Conservation (phyloP, 768 basidiomycete species). For the Leccinum imitatum region DNA sequence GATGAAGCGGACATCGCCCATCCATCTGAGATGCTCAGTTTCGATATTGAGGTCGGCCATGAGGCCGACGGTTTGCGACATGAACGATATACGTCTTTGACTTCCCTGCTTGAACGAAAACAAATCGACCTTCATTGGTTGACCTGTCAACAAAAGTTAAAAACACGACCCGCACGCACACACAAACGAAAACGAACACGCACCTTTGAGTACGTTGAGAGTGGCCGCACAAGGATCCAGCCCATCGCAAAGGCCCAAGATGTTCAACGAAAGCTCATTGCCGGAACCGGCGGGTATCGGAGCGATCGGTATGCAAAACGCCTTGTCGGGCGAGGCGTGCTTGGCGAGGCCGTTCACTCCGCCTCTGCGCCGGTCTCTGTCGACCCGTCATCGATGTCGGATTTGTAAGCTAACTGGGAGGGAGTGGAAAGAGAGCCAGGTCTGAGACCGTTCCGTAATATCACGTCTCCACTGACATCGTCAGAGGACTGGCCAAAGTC, state of each 20-base stretch:
- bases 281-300: constrained; percentile 84
- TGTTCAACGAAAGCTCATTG: constrained; percentile 72
- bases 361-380: too few relatives aligned
- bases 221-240: constrained; percentile 70
- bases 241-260: constrained; percentile 68
- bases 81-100: constrained; percentile 68
- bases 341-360: constrained; percentile 73
- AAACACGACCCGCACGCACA: not conserved
- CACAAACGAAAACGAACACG: not conserved
- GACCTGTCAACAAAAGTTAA: constrained; percentile 43
- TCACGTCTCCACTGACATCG: too few relatives aligned
- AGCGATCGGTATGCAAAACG: constrained; percentile 67
- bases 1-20: constrained; percentile 80
- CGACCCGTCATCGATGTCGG: too few relatives aligned
- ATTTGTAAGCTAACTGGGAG: too few relatives aligned
- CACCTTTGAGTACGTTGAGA: constrained; percentile 78
- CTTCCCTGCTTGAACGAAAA: constrained; percentile 73
- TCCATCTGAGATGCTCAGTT: constrained; percentile 83
- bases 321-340: constrained; percentile 56
- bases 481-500: too few relatives aligned
- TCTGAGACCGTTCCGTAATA: too few relatives aligned
- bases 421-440: too few relatives aligned
- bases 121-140: constrained; percentile 71
- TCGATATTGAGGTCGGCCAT: constrained; percentile 85
- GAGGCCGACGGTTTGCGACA: constrained; percentile 80